Conservation (phyloP, 2,329 filamentous ascomycete genomes). For the Penicillium sp. region DNA sequence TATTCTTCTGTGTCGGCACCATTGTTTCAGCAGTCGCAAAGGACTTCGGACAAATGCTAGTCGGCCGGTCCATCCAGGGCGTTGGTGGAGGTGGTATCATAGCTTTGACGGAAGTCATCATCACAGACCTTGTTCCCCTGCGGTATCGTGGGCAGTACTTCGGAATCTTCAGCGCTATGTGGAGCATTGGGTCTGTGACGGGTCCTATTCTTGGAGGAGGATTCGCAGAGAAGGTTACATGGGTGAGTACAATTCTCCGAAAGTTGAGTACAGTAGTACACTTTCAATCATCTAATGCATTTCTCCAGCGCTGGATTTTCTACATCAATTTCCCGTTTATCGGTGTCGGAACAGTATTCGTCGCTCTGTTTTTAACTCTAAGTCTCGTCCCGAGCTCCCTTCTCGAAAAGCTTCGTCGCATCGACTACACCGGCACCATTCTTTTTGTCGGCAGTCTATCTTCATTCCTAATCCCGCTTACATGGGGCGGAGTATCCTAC, state of each 20-base stretch:
- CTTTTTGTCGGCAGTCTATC: slow-evolving; percentile 65
- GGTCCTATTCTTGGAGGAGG: slow-evolving; percentile 49
- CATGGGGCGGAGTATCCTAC: slow-evolving; percentile 70
- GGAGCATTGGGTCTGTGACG: slow-evolving; percentile 45
- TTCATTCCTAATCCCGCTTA: slow-evolving; percentile 64
- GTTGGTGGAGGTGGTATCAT: slow-evolving; percentile 52
- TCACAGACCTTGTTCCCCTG: slow-evolving; percentile 51
- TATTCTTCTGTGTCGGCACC: slow-evolving; percentile 51
- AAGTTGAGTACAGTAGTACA: too few species aligned
- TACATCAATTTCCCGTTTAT: slow-evolving; percentile 44
- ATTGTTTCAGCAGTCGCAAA: slow-evolving; percentile 48
- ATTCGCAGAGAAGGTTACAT: slow-evolving; percentile 44
- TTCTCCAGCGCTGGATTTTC: slow-evolving; percentile 40
- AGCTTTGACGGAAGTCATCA: slow-evolving; percentile 48
- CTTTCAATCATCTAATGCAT: not conserved
- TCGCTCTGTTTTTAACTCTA: slow-evolving; percentile 58
- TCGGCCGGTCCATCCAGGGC: slow-evolving; percentile 50
- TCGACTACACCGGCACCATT: slow-evolving; percentile 67
- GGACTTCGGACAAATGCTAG: slow-evolving; percentile 51
- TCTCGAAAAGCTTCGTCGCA: slow-evolving; percentile 53
- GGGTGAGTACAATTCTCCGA: slow-evolving; percentile 31
- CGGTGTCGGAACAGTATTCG: slow-evolving; percentile 30
- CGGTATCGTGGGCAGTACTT: slow-evolving; percentile 45
- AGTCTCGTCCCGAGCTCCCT: slow-evolving; percentile 54
- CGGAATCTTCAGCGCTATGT: slow-evolving; percentile 45